A percentile compares a stretch with the other conserved stretches of the same genome.
phyloP scores from a whole-genome alignment of 2,329 filamentous ascomycete species.

The Ophiostoma sp. region DNA sequence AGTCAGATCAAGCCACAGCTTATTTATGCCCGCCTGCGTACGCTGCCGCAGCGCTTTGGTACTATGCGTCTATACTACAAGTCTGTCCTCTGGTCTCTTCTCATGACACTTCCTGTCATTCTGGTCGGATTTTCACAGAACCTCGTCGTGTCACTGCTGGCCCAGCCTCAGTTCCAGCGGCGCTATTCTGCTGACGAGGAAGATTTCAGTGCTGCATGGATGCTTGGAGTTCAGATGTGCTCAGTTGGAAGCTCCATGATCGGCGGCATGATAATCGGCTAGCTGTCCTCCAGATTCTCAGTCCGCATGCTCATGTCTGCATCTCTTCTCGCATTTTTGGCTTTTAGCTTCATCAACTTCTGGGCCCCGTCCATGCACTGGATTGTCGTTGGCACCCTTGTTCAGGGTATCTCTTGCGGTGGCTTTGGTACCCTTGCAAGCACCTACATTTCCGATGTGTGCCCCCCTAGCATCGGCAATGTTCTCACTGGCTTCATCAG shows the following conservation, averaged over 20 bases:
- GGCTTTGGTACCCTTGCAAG: constrained; percentile 28
- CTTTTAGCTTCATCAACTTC: constrained; percentile 26
- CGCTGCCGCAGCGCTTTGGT: not conserved
- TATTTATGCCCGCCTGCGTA: not conserved
- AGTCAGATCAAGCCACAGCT: not conserved
- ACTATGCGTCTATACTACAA: constrained; percentile 22
- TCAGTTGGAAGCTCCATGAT: constrained; percentile 26
- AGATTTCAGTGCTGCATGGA: constrained; percentile 26
- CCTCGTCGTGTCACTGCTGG: constrained; percentile 28
- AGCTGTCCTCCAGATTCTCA: constrained; percentile 25
- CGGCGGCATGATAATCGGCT: constrained; percentile 26
- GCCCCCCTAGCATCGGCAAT: constrained; percentile 24
- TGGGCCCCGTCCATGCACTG: constrained; percentile 26
- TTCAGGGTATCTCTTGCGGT: constrained; percentile 28
- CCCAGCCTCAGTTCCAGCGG: constrained; percentile 29
- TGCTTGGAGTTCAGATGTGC: constrained; percentile 28
- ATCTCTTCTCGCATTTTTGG: constrained; percentile 22
- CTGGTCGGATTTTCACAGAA: constrained; percentile 29
- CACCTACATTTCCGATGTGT: constrained; percentile 29
- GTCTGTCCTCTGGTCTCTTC: constrained; percentile 26
- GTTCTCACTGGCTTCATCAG: constrained; percentile 28
- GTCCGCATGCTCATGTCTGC: constrained; percentile 22
- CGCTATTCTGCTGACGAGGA: constrained; percentile 29
- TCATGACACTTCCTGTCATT: constrained; percentile 27
- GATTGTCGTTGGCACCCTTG: constrained; percentile 27